Evolutionary conservation across 139 green algal genomes (phyloP), one percentile per base, ranked within the genome.

Genomic region (Picochlorum costavermella): DNA sequence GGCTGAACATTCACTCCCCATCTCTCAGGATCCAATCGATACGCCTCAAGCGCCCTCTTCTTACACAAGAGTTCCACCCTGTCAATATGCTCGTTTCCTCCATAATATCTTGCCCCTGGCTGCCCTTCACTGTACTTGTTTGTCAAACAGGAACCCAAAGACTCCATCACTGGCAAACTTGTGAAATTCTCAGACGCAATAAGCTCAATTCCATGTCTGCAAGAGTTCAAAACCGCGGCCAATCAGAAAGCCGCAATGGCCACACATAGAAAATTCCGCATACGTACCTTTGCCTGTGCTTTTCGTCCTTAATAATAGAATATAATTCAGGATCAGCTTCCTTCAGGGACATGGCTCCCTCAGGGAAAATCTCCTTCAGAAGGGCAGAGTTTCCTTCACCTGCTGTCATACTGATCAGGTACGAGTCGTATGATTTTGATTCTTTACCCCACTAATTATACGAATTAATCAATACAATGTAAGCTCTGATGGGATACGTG

Each of bases 121-220:
- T 96, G 84, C 1, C 92, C 92, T 75, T 98, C 92, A 17, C 77
- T 90, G 79, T 98, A 98, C 75, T 98, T 98, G 86, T 98, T 98
- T 2, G 92, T 98, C 29, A 98, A 73, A 74, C 81, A 89, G n/a
- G 85, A 95, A 20, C 92, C 92, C 53, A 98, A 78, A 6, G 81
- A 88, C 75, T 98, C 90, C 81, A 98, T 90, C 14, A 98, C 92
- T 1, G 89, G 84, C 57, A 63, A 50, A 8, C 81, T 93, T 0
- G 92, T 98, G 75, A 98, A 98, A 74, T 98, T 98, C 71, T 98
- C 92, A 3, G 80, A 92, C 2, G 92, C 92, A 64, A 98, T 98
- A 14, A 98, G 87, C 85, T 98, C 92, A 51, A 98, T 97, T 31
- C 92, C 92, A 49, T 80, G 85, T 84, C 86, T 95, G 83, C 64